Base-by-base conservation (phyloP, 805 yeast genomes). In the Zygotorulaspora florentina region DNA sequence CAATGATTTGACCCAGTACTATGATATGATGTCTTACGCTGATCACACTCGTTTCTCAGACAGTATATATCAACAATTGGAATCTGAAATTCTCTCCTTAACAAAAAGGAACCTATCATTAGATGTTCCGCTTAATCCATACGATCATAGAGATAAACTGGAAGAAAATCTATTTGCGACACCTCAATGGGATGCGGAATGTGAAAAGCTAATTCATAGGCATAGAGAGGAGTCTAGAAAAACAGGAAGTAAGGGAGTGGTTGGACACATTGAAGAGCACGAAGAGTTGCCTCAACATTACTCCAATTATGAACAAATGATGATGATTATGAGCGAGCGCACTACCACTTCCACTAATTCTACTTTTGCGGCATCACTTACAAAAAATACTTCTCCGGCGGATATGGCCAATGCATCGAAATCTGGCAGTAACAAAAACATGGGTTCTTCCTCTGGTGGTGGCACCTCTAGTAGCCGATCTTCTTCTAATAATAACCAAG, bases 221-320 rank as follows among this genome's bases (percentile, higher is more conserved):
- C 72, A 72, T 64, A 65, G 81, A 57, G 48, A 67, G 40, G 65
- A 76, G 63, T 62, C 68, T 15, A 37, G 52, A 34, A 62, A 46
- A 61, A 71, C 63, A 23, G 58, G 63, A 10, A 63, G 73, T 3
- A 68, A 68, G 50, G 71, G 71, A 20, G 62, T 71, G 29, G 70
- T 70, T 12, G 75, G 76, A 4, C 70, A 56, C 51, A 68, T 74
- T 29, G 75, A 71, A 43, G 73, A 83, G 37, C 88, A 82, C 55
- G 89, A 83, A 58, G 88, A 84, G 52, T 61, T 72, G 20, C 79
- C 81, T 31, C 96, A 88, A 61, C 85, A 85, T 55, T 78, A 82
- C 46, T 80, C 90, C 1, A 95, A 88, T 53, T 88, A 86, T 68
- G 98, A 93, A 65, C 95, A 87, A 60, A 72, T 89, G 61, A 91